Base-by-base conservation (phyloP, 2,329 filamentous ascomycete species). In the Penicillium sp. region DNA sequence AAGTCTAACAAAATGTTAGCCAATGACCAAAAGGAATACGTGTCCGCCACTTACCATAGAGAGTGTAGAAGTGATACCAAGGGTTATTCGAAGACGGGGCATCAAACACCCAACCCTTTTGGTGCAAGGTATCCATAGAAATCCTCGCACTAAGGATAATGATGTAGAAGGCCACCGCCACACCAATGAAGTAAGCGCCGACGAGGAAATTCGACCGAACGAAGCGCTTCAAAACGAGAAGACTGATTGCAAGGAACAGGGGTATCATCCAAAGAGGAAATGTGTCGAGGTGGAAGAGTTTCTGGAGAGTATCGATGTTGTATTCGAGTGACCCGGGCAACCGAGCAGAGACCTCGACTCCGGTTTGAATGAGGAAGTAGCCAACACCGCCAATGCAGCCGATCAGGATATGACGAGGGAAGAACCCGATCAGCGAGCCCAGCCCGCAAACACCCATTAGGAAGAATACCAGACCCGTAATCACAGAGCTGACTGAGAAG, bases 341-440 rank as follows among this genome's bases (percentile, higher is more conserved):
- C 44, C 92, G 84, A 22, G 92, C 92, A 20, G 92, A 95, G 8
- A 99, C 92, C 66, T 97, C 92, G 51, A 99, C 84, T 22, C 91
- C 94, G 6, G 94, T 99, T 46, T 90, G 84, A 45, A 96, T 79
- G 18, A 99, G 79, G 72, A 99, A 99, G 81, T 91, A 96, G 5
- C 94, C 94, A 8, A 99, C 94, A 56, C 94, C 94, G 39, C 94
- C 94, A 60, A 99, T 97, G 66, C 94, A 99, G 48, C 94, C 94
- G 56, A 96, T 95, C 28, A 99, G 76, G 61, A 99, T 99, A 63
- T 96, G 92, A 40, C 94, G 85, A 5, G 94, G 94, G 62, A 99
- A 97, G 74, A 99, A 99, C 53, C 92, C 94, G 55, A 97, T 91
- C 55, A 99, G 83, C 56, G 92, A 95, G 28, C 94, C 94, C 48